Percentiles rank a stretch among this genome's conserved stretches.
phyloP scores from a whole-genome alignment of 2,329 filamentous ascomycete genomes.

The Spiromastix sp. region DNA sequence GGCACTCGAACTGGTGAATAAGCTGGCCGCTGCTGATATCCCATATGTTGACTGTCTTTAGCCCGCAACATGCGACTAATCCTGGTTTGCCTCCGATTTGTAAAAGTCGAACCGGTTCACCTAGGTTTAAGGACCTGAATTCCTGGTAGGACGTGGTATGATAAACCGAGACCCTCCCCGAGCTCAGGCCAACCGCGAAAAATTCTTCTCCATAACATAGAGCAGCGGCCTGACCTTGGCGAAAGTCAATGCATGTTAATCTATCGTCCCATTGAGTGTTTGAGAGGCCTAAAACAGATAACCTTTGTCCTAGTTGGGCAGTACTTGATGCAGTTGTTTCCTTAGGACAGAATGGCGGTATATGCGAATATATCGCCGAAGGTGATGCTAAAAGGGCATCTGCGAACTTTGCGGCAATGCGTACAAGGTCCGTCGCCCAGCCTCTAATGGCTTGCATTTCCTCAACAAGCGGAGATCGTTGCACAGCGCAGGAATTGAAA shows the following conservation, averaged over 20 bases:
- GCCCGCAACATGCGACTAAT: constrained; percentile 22
- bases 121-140: constrained; percentile 17
- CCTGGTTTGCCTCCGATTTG: constrained; percentile 20
- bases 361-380: constrained; percentile 21
- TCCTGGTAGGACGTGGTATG: constrained; percentile 16
- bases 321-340: constrained; percentile 17
- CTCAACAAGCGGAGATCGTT: constrained; percentile 12
- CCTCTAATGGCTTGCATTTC: constrained; percentile 13
- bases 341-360: constrained; percentile 24
- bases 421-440: constrained; percentile 23
- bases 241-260: constrained; percentile 20
- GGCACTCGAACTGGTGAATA: constrained; percentile 15
- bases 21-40: constrained; percentile 18
- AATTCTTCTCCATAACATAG: constrained; percentile 11
- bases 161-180: constrained; percentile 15
- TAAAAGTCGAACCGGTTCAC: constrained; percentile 22
- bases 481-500: constrained; percentile 6
- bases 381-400: constrained; percentile 19
- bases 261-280: constrained; percentile 23
- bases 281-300: constrained; percentile 16
- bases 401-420: constrained; percentile 22
- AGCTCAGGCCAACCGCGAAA: constrained; percentile 16
- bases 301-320: constrained; percentile 5
- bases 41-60: constrained; percentile 22
- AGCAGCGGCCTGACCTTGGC: constrained; percentile 12